Conservation (phyloP, 148 eudicot genomes). For the Camellia japonica region DNA sequence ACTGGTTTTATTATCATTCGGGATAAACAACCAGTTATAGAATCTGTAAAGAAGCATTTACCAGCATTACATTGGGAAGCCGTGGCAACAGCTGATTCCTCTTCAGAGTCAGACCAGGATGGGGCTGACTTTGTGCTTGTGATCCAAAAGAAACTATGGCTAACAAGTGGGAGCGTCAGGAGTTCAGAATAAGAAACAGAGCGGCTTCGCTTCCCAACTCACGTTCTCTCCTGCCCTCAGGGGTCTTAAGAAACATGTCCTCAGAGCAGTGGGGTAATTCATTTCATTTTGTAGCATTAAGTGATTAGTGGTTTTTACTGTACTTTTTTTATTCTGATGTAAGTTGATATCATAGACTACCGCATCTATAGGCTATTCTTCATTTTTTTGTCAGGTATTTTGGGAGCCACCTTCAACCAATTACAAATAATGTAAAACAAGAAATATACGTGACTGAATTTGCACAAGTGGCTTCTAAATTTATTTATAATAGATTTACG, state of each 20-base stretch:
- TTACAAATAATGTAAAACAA: conserved; percentile 34
- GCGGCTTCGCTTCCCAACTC: neutral
- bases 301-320: conserved; percentile 10
- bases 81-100: conserved; percentile 54
- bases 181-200: conserved; percentile 49
- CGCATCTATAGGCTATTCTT: conserved; percentile 29
- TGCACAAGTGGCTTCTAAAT: conserved; percentile 18
- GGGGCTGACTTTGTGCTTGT: conserved; percentile 69
- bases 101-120: conserved; percentile 57
- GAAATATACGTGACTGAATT: conserved; percentile 23
- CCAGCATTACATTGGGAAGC: conserved; percentile 91
- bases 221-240: conserved; percentile 18
- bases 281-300: conserved; percentile 26
- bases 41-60: conserved; percentile 70
- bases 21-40: conserved; percentile 68
- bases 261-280: conserved; percentile 14
- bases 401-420: conserved; percentile 25
- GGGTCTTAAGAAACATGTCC: conserved; percentile 22
- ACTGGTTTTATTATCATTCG: conserved; percentile 78
- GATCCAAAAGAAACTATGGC: conserved; percentile 85
- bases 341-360: conserved; percentile 33
- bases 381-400: conserved; percentile 25
- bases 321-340: conserved; percentile 14
- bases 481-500: conserved; percentile 14
- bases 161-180: conserved; percentile 57